These are phyloP conservation scores for Quercus agrifolia DNA, from an alignment of 306 rosid species.

Conservation along the genomic window DNA sequence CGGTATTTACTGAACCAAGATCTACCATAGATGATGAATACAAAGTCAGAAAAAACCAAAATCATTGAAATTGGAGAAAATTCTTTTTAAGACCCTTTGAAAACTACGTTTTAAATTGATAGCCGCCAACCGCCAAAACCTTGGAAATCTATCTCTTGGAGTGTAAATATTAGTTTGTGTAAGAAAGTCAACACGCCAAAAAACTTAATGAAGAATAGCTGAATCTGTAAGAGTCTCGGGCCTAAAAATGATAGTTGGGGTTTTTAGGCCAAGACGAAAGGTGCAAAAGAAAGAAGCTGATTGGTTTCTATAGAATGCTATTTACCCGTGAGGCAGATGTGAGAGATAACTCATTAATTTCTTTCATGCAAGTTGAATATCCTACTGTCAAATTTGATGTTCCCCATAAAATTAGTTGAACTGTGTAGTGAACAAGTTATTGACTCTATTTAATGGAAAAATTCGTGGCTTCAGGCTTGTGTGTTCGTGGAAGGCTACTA, in stretches of 20 bases:
- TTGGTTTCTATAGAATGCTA: not conserved
- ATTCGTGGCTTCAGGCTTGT: not conserved
- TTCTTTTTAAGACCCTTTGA: too few relatives aligned
- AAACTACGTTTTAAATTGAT: too few relatives aligned
- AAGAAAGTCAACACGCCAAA: conserved; percentile 6
- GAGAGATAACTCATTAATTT: not conserved
- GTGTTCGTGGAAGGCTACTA: too few relatives aligned
- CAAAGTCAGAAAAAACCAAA: not conserved
- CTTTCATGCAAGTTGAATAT: not conserved
- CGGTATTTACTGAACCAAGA: too few relatives aligned
- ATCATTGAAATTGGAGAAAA: not conserved
- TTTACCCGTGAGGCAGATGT: not conserved
- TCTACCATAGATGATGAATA: not conserved
- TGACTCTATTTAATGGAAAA: not conserved
- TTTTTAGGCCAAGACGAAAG: not conserved
- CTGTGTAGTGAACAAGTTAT: not conserved
- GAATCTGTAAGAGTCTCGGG: not conserved
- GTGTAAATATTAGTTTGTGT: not conserved
- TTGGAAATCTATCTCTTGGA: not conserved
- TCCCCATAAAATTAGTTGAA: not conserved
- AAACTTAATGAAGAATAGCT: conserved; percentile 1
- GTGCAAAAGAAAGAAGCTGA: not conserved
- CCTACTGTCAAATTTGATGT: not conserved
- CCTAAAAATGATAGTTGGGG: not conserved
- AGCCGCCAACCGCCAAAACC: not conserved